phyloP scores from a whole-genome alignment of 768 basidiomycete genomes.

The Trametes sanguinea region DNA sequence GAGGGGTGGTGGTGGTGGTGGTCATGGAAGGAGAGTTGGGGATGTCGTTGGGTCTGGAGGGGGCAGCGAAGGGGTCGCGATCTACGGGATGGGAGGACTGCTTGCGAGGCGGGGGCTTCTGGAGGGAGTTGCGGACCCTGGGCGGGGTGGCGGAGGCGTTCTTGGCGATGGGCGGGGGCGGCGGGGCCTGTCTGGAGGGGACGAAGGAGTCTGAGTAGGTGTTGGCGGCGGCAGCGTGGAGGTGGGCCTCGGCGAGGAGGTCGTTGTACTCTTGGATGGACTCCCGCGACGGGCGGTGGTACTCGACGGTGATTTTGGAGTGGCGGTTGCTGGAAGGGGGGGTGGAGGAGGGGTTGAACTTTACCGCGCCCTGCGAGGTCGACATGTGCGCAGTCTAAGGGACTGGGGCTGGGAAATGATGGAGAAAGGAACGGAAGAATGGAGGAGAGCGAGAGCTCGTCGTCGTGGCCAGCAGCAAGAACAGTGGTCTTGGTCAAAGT shows the following conservation, averaged over 20 bases:
- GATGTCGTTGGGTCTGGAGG: slow-evolving; percentile 32
- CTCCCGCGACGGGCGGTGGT: slow-evolving; percentile 72
- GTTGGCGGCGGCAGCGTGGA: slow-evolving; percentile 55
- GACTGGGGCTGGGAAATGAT: slow-evolving; percentile 5
- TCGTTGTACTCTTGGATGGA: slow-evolving; percentile 79
- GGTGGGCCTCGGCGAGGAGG: slow-evolving; percentile 61
- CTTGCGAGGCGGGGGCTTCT: slow-evolving; percentile 61
- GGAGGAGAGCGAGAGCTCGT: slow-evolving; percentile 10
- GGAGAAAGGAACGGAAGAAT: not conserved
- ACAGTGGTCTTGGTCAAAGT: not conserved
- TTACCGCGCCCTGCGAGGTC: slow-evolving; percentile 47
- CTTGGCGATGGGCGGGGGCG: slow-evolving; percentile 40
- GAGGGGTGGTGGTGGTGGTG: slow-evolving; percentile 49
- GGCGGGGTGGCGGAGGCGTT: slow-evolving; percentile 36
- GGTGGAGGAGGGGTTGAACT: slow-evolving; percentile 44
- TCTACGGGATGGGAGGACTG: slow-evolving; percentile 46
- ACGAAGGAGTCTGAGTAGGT: slow-evolving; percentile 41
- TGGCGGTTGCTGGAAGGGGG: slow-evolving; percentile 36
- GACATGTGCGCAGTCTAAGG: slow-evolving; percentile 24
- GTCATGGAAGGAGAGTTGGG: slow-evolving; percentile 37
- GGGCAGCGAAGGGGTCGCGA: slow-evolving; percentile 63
- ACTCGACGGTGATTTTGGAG: slow-evolving; percentile 70
- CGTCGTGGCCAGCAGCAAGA: slow-evolving; percentile 18
- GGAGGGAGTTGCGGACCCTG: slow-evolving; percentile 54
- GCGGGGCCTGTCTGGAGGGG: slow-evolving; percentile 50